phyloP scores from a whole-genome alignment of 345 rosid genomes.

The Syzygium jambos region DNA sequence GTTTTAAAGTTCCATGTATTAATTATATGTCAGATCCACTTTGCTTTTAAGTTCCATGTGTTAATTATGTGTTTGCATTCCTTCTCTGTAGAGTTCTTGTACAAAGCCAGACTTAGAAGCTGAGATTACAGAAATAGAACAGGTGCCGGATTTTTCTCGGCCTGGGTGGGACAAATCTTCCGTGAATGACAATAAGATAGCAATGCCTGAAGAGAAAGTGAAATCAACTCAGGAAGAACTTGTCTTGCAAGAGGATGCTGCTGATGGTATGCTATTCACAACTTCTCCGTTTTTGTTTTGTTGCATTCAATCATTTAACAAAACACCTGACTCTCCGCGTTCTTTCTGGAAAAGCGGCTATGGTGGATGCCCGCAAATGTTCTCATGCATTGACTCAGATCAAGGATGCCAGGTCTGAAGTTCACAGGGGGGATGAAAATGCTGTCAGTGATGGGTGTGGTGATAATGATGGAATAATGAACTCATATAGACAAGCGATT shows the following conservation, averaged over 20 bases:
- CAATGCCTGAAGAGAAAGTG: background rate
- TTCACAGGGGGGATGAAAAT: conserved; percentile 13
- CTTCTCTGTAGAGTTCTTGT: conserved; percentile 75
- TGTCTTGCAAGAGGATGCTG: conserved; percentile 16
- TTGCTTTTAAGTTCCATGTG: background rate
- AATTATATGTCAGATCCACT: background rate
- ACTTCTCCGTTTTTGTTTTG: background rate
- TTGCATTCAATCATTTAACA: background rate
- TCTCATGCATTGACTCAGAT: background rate
- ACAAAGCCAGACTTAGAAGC: conserved; percentile 64
- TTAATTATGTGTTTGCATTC: conserved; percentile 7
- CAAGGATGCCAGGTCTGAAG: conserved; percentile 16
- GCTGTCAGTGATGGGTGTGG: conserved; percentile 8
- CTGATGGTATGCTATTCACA: conserved; percentile 20
- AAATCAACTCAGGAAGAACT: background rate
- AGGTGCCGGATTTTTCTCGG: conserved; percentile 12
- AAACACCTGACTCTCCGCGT: background rate
- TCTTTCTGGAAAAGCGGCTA: background rate
- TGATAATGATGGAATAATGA: conserved; percentile 4
- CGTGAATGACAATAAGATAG: background rate
- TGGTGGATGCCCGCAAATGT: background rate
- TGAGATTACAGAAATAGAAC: conserved; percentile 38
- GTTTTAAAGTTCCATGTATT: background rate
- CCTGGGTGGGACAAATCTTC: conserved; percentile 2
- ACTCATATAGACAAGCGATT: conserved; percentile 42